Base-by-base conservation (phyloP, 129 eudicot genomes). In the Silybum marianum region DNA sequence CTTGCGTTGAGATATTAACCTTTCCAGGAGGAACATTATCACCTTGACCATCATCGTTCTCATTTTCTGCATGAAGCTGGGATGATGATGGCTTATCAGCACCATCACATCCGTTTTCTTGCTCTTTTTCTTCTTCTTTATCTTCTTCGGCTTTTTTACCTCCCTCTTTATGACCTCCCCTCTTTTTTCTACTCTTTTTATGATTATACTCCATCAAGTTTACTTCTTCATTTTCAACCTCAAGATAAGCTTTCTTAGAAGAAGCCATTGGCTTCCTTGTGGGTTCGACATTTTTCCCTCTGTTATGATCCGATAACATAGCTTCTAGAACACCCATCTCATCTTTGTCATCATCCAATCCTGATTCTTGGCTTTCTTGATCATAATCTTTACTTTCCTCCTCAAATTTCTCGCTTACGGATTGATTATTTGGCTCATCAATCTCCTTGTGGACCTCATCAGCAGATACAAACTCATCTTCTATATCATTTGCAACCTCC, bases 181-280 rank as follows among this genome's bases (percentile, higher is more conserved):
- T 91, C 54, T 86, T 95, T 81, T 88, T 89, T 84, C 93, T 85
- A 30, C 90, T 89, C 81, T 84, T 93, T 51, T 69, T 54, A 54
- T 93, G 88, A 85, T 93, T 91, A 79, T 91, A 91, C 48, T 88
- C 93, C 97, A 91, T 92, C 83, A 88, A 82, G 72, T 90, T 97
- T 42, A 78, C 77, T 75, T 95, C 97, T 78, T 90, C 91, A 63
- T 39, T 63, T 67, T 87, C 88, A 69, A 69, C 80, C 76, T 86
- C 93, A 66, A 74, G 85, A 73, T 80, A 79, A 83, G 71, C 70
- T 69, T 86, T 83, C 77, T 82, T 25, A 22, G 69, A 48, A n/a
- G 88, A 66, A 66, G 79, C 68, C 81, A 81, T 87, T 23, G 71
- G 83, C 83, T 84, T 84, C n/a, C 84, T 85, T 26, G 40, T 79